These are phyloP conservation scores for Infundibulicybe gibba DNA, from an alignment of 768 basidiomycete genomes.

Conservation along the genomic window DNA sequence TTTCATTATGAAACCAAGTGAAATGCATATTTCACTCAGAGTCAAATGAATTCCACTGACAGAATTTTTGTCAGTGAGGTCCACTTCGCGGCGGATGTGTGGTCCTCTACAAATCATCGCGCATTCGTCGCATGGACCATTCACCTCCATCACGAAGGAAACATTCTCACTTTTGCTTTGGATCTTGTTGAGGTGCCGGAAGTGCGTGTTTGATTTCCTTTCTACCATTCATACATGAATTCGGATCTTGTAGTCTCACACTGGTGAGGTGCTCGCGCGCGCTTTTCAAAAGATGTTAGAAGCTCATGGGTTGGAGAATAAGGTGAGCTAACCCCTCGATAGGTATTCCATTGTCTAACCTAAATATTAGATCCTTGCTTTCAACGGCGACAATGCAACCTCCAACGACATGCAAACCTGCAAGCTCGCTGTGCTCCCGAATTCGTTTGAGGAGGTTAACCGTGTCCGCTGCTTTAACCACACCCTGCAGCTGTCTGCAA, in stretches of 20 bases:
- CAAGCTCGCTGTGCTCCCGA: no score
- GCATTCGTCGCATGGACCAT: constrained; percentile 23
- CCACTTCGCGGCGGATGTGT: constrained; percentile 26
- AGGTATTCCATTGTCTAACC: background rate
- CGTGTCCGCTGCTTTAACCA: constrained; percentile 7
- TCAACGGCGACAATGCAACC: constrained; percentile 10
- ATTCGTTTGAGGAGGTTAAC: background rate
- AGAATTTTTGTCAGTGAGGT: no score
- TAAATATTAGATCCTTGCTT: constrained; percentile 6
- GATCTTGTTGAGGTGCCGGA: constrained; percentile 25
- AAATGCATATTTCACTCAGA: no score
- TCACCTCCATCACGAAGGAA: constrained; percentile 18
- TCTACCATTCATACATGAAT: no score
- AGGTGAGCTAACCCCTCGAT: no score
- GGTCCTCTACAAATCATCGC: constrained; percentile 28
- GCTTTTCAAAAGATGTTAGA: constrained; percentile 13
- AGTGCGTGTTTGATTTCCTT: no score
- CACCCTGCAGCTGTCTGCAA: constrained; percentile 5
- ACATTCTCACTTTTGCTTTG: constrained; percentile 14
- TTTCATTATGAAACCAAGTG: no score
- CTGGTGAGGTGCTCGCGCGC: constrained; percentile 14
- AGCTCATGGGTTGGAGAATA: background rate
- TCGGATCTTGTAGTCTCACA: constrained; percentile 15
- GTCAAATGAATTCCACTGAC: no score
- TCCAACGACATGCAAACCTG: background rate